Conservation (phyloP, 139 green algal species). For the Asterochloris erici region DNA sequence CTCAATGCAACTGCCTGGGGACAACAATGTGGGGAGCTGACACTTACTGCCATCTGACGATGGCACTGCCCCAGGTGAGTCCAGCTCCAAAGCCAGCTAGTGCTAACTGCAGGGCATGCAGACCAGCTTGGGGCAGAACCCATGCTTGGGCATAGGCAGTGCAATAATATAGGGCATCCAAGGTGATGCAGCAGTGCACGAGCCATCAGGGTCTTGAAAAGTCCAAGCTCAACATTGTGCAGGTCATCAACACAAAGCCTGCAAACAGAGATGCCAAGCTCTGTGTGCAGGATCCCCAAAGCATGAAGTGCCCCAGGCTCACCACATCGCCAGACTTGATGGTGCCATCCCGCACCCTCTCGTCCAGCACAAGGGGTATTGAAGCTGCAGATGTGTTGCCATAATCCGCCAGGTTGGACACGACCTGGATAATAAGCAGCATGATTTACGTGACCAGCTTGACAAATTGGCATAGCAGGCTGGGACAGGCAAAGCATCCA, state of each 20-base stretch:
- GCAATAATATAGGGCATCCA: too few relatives aligned
- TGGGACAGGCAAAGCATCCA: slow-evolving; percentile 15
- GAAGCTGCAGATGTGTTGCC: slow-evolving; percentile 96
- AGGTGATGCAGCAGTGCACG: not conserved
- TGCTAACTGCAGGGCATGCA: slow-evolving; percentile 51
- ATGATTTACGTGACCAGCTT: not conserved
- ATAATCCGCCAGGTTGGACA: slow-evolving; percentile 87
- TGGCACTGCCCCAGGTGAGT: slow-evolving; percentile 87
- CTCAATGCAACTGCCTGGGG: not conserved
- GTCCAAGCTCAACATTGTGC: not conserved
- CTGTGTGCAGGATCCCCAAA: not conserved
- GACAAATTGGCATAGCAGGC: not conserved
- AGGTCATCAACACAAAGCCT: not conserved
- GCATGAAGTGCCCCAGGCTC: not conserved
- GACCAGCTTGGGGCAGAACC: not conserved
- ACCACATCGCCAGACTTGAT: slow-evolving; percentile 66
- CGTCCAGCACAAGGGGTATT: slow-evolving; percentile 93
- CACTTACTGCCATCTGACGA: slow-evolving; percentile 74
- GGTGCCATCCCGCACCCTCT: slow-evolving; percentile 78
- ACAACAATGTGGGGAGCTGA: not conserved
- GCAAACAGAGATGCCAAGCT: not conserved
- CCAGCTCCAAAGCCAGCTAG: slow-evolving; percentile 96
- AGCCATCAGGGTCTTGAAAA: not conserved
- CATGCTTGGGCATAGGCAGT: not conserved
- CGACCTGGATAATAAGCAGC: slow-evolving; percentile 35